Base-by-base conservation (phyloP, 2,329 filamentous ascomycete genomes). In the Amauroascus niger region DNA sequence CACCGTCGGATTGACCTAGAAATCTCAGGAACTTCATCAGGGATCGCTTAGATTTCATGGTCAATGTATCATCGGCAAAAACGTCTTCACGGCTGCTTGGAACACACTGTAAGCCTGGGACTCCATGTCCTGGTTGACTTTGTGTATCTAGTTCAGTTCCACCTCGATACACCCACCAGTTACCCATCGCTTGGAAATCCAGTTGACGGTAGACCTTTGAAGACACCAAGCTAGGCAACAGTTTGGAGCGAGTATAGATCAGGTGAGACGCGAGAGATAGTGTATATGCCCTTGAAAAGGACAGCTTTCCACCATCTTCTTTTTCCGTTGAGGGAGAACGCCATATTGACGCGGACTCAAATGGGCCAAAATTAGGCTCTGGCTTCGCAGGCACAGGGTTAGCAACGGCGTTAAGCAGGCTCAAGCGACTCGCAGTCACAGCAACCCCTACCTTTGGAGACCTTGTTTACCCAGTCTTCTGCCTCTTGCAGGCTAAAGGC, bases 1-100 rank as follows among this genome's bases (percentile, higher is more conserved):
- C 80, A 62, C 84, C 84, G 8, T 53, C 55, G 30, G 63, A 47
- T 43, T 88, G 80, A 56, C 83, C 75, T 51, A 95, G 85, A 65
- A 93, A 91, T 67, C 91, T 90, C 63, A 97, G 77, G 63, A 96
- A 94, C 69, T 94, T 95, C 85, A 96, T 95, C 63, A 97, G 71
- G 8, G 80, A 79, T 52, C 91, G 83, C 73, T 97, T 97, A 5
- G 88, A 82, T 59, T 86, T 85, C 60, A 86, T 78, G 44, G 88
- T 81, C 54, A 97, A 86, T 22, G 77, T 76, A 33, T 80, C 80
- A 66, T 88, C 85, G 46, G 84, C 80, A 68, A 96, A 96, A 43
- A 97, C 82, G 71, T 96, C 91, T 71, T 98, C 91, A 60, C 91
- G 82, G 26, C 87, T 90, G 58, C 87, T 90, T 0, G 93, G 91